These are phyloP conservation scores for Paracorniculantispora psalliotae DNA, from an alignment of 2,329 filamentous ascomycete genomes.

Conservation along the genomic window DNA sequence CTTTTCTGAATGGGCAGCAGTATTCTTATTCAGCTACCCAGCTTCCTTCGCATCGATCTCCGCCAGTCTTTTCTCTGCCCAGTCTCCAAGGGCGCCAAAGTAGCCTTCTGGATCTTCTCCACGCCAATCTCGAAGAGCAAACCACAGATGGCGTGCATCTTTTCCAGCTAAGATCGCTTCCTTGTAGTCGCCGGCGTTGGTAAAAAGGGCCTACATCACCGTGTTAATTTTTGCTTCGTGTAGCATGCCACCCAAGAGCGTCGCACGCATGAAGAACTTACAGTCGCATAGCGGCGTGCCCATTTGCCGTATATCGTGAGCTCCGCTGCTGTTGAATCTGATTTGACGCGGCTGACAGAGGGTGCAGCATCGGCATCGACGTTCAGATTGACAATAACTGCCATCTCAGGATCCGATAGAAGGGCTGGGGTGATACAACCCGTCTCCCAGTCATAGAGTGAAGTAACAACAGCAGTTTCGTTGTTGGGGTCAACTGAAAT, in stretches of 20 bases:
- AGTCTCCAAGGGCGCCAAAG: background rate
- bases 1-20: too few species aligned
- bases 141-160: slow-evolving; percentile 26
- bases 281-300: slow-evolving; percentile 9
- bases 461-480: slow-evolving; percentile 20
- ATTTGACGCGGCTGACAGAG: slow-evolving; percentile 19
- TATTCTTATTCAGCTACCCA: too few species aligned
- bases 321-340: slow-evolving; percentile 16
- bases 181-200: slow-evolving; percentile 18
- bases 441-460: slow-evolving; percentile 28
- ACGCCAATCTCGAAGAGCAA: slow-evolving; percentile 17
- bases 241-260: background rate
- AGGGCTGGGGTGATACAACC: slow-evolving; percentile 26
- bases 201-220: slow-evolving; percentile 13
- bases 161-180: slow-evolving; percentile 21
- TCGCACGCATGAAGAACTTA: background rate
- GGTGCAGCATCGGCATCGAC: slow-evolving; percentile 19
- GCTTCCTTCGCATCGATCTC: background rate
- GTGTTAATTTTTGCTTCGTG: background rate
- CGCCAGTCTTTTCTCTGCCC: background rate
- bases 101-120: background rate
- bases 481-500: slow-evolving; percentile 18
- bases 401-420: slow-evolving; percentile 20
- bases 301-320: slow-evolving; percentile 19
- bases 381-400: slow-evolving; percentile 16